Evolutionary conservation across 176 grass and related monocot species (phyloP), one percentile per base, ranked within the genome.

Genomic region (Otatea glauca): DNA sequence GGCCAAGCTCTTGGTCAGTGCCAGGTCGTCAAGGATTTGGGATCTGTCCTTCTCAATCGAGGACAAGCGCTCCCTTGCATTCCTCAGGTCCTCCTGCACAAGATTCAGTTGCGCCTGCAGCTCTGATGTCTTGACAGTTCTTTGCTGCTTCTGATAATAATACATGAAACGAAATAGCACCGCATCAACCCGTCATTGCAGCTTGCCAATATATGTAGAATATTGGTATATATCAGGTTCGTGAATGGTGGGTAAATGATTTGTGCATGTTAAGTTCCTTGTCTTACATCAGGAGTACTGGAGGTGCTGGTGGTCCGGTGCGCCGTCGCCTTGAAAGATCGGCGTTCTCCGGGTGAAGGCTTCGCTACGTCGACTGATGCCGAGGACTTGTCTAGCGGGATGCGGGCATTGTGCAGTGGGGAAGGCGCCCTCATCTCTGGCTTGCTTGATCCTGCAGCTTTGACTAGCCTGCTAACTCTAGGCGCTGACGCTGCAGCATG

Each of bases 91-190:
- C 29, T 29, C 29, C 29, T 29, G 29, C 29, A 29, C 29, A 29
- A 29, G 29, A 29, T 29, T 29, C 29, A 29, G 29, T 29, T 1
- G 89, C 0, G 83, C 76, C 75, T 93, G 92, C 73, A 93, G 83
- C 82, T 95, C 89, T 0, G 95, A 85, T 7, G 78, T 38, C 91
- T 92, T 95, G 61, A 55, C 41, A 10, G 20, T 24, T 41, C 89
- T 81, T 6, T 69, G 67, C 53, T 81, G 85, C 75, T 75, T 95
- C 96, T 98, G 91, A 65, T 82, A 81, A 76, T 27, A 27, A 49
- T 8, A 48, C 56, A 2, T 17, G 49, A 51, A 17, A 51, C 49
- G 15, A 6, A 51, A 51, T 6, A 51, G 50, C 50, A 41, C 39
- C 39, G 6, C 39, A 41, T 41, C 39, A 41, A 41, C 39, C 7